Base-by-base conservation (phyloP, 768 basidiomycete genomes). In the Rhodotorula kratochvilovae region DNA sequence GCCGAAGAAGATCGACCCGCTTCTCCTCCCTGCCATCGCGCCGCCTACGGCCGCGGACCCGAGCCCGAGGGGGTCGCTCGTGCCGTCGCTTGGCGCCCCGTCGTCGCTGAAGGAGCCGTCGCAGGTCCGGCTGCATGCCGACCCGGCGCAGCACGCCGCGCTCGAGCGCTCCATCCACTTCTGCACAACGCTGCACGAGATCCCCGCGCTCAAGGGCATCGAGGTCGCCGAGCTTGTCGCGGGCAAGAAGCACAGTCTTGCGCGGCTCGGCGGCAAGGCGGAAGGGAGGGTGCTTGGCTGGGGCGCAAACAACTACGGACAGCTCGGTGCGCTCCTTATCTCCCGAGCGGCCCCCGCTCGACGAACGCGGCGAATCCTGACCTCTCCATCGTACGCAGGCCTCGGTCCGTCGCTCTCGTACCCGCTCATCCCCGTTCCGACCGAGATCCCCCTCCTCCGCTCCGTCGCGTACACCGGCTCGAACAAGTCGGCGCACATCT, bases 311-410 rank as follows among this genome's bases (percentile, higher is more conserved):
- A 88, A 90, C 73, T 89, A 29, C 76, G 90, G 91, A 36, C 92
- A 97, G 81, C 84, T 94, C 57, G 92, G 91, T 53, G 81, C 92
- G 35, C 91, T 90, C n/a, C n/a, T n/a, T n/a, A n/a, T n/a, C n/a
- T n/a, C n/a, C n/a, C n/a, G n/a, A n/a, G n/a, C n/a, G n/a, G n/a
- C n/a, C n/a, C n/a, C n/a, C n/a, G 1, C 42, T 48, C 23, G 0
- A 19, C 16, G 31, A 12, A 21, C 3, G 13, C 1, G n/a, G 5
- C 25, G 29, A 21, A n/a, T n/a, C n/a, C n/a, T n/a, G n/a, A n/a
- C n/a, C n/a, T n/a, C n/a, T n/a, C n/a, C n/a, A n/a, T n/a, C n/a
- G n/a, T 15, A 1, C 7, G 39, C 58, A 74, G 72, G 73, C 2
- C 73, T 75, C 54, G 73, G 73, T 2, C 29, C 67, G 0, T 29